Base-by-base conservation (phyloP, 495 filamentous ascomycete genomes). In the Echria macrotheca region DNA sequence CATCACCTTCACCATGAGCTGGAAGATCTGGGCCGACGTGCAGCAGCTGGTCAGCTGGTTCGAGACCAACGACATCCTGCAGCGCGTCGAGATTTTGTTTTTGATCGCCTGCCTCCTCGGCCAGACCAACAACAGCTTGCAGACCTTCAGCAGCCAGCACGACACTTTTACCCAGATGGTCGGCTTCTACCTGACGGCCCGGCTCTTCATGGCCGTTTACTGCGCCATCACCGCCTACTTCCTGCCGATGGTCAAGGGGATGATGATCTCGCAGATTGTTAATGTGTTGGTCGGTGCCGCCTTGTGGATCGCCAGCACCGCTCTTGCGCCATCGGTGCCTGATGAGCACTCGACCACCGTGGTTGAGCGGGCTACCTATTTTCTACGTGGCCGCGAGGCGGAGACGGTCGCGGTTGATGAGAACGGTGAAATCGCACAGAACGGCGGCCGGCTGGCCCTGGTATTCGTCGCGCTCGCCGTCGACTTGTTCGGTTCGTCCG, bases 21-120 rank as follows among this genome's bases (percentile, higher is more conserved):
- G 75, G 75, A 80, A 76, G 61, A 76, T 83, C 54, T 82, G 79
- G 79, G 65, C 61, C 32, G 78, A 80, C 46, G 64, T 81, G 35
- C 61, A 68, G 4, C 47, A 75, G 5, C 55, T 79, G 12, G 67
- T 78, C 43, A 66, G 59, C 38, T 81, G 76, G 79, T 80, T 83
- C 54, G 78, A 81, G 49, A 68, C 61, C 32, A 76, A 81, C 59
- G 79, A 83, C 54, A 68, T 83, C 23, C 39, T 76, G 9, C 75
- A 79, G 49, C 61, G 79, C 9, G 39, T 80, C 45, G 69, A 66
- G 22, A 65, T 83, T 25, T 54, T 82, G 9, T 78, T 81, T 45
- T 61, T 73, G 24, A 74, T 80, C 50, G 70, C 72, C 10, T 78
- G 73, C 60, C 68, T 83, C 15, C 61, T 81, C 6, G 79, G 67